These are phyloP conservation scores for Malus sylvestris DNA, from an alignment of 306 rosid genomes.

Conservation along the genomic window DNA sequence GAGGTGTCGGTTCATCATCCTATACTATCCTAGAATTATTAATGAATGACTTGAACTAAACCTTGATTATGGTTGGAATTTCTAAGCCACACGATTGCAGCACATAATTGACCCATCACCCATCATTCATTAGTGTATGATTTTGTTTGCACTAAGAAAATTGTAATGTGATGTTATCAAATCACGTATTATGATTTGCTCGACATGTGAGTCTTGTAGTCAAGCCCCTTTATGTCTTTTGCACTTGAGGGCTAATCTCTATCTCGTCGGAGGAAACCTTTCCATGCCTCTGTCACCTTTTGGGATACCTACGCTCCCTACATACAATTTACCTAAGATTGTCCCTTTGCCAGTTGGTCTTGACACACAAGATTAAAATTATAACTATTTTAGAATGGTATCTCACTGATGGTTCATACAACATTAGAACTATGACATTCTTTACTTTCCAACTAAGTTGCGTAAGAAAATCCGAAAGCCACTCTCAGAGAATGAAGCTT, in stretches of 20 bases:
- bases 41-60: neutral
- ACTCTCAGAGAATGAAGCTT: too few relatives aligned
- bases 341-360: neutral
- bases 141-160: neutral
- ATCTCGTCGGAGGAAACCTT: too few relatives aligned
- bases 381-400: fast-evolving
- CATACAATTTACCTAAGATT: neutral
- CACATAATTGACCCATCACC: neutral
- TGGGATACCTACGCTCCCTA: too few relatives aligned
- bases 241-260: too few relatives aligned
- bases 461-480: too few relatives aligned
- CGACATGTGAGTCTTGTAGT: neutral
- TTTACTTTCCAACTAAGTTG: neutral
- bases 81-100: neutral
- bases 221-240: neutral
- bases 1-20: neutral
- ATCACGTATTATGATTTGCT: too few relatives aligned
- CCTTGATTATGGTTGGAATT: neutral
- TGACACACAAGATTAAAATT: too few relatives aligned
- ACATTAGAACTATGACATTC: neutral
- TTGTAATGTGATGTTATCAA: too few relatives aligned
- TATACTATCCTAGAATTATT: neutral
- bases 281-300: too few relatives aligned
- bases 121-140: neutral
- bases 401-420: neutral